Base-by-base conservation (phyloP, 345 rosid genomes). In the Kernera saxatilis region DNA sequence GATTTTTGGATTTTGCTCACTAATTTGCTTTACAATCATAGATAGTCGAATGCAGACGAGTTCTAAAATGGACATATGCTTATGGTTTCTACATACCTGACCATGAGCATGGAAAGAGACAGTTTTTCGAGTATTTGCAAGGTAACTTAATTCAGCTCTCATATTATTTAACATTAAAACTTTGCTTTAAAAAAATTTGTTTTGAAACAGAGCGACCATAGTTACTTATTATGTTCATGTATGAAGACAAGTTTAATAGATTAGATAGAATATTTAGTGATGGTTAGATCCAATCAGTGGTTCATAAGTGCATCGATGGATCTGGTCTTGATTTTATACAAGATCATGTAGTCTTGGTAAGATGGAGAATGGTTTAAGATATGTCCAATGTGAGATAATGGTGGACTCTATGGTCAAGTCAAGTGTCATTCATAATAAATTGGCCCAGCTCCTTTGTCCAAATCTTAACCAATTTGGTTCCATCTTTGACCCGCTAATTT, bases 31-130 rank as follows among this genome's bases (percentile, higher is more conserved):
- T 75, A 15, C 43, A 35, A 19, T 77, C 26, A 52, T 60, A 90
- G 92, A 86, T 90, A 65, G 88, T 90, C 3, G 94, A 90, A 71
- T 88, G 94, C 69, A 82, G 97, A 84, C 84, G 97, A 74, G 97
- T 90, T 71, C 79, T 90, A 36, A 90, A 90, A 70, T 90, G 97
- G 97, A 90, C 94, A 14, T 88, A 90, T 69, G 85, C 97, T 32
- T 90, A 90, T 79, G 97, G 97, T 61, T 90, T 74, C 76, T 90
- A 90, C 81, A 73, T 90, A 60, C 94, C 88, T 5, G 94, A 85
- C 53, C 80, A 82, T 39, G 97, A 90, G 64, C 84, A 84, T 73
- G 89, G 85, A 71, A 90, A 86, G 81, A 83, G 88, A 70, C 82
- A 74, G 74, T 88, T 90, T 70, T 90, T 90, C 51, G 97, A 90